Base-by-base conservation (phyloP, 805 yeast species). In the Komagataella ulmi region DNA sequence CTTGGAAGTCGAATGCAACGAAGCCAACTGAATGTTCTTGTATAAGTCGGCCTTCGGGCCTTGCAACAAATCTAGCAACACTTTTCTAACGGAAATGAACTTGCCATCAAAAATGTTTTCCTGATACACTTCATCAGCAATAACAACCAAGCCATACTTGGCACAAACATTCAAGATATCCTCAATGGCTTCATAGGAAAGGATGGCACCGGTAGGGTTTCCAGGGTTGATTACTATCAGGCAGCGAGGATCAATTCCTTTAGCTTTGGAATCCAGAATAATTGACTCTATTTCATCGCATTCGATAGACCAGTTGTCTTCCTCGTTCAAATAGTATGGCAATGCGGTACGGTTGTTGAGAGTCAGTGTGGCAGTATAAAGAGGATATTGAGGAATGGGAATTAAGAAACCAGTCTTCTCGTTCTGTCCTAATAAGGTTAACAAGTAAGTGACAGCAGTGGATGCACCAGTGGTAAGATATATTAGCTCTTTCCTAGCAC, bases 71-170 rank as follows among this genome's bases (percentile, higher is more conserved):
- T 80, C 75, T 51, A 83, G 69, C 58, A 89, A 74, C 7, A 89
- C 88, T 62, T 84, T 83, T 65, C 88, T 88, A 74, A 89, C 81
- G 0, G 97, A 89, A 46, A 79, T 72, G 64, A 93, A 93, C 63
- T 87, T 76, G 45, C 95, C 91, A 44, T 75, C 72, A 69, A 85
- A 91, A 19, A 93, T 75, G 62, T 93, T 93, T 61, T 87, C 95
- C 70, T 93, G 99, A 70, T 93, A 93, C 21, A 93, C 99, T 70
- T 93, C 99, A 70, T 93, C 99, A 12, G 99, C 97, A 56, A 93
- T 84, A 50, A 93, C 75, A 2, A 89, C 91, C 14, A 93, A 65
- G 46, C 95, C 89, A 57, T 88, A 70, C 62, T 83, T 82, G 17
- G 96, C 95, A 36, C 97, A 96, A 52, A 91, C 76, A 44, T 77